Conservation (phyloP, 163 green algal species). For the Chloromonas sp. region DNA sequence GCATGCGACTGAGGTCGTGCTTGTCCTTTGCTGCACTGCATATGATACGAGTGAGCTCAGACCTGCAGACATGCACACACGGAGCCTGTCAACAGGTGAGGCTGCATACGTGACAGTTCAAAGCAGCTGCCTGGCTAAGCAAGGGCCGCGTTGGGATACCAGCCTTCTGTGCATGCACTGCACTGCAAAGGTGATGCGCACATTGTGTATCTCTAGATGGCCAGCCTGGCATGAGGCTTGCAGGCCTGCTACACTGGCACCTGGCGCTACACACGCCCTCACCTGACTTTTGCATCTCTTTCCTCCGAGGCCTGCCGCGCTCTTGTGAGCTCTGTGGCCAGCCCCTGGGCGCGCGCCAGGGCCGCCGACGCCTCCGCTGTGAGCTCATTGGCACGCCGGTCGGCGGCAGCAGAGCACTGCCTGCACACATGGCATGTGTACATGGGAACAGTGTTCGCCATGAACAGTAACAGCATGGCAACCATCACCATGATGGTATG, state of each 20-base stretch:
- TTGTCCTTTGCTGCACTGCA: slow-evolving; percentile 10
- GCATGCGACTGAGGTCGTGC: slow-evolving; percentile 13
- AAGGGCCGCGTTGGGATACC: too few relatives aligned
- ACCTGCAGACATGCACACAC: slow-evolving; percentile 2
- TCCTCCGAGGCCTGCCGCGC: not conserved
- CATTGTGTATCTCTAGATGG: too few relatives aligned
- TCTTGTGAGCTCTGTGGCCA: not conserved
- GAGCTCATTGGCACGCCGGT: not conserved
- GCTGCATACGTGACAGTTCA: not conserved
- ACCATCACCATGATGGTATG: too few relatives aligned
- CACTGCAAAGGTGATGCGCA: too few relatives aligned
- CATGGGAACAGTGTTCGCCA: not conserved
- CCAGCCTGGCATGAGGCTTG: too few relatives aligned
- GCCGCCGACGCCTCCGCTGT: slow-evolving; percentile 8
- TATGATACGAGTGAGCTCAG: slow-evolving; percentile 15
- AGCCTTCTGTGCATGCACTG: too few relatives aligned
- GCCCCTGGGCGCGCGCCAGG: slow-evolving; percentile 6
- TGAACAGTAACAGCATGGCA: too few relatives aligned
- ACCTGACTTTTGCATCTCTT: slow-evolving; percentile 3
- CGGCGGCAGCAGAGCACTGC: not conserved
- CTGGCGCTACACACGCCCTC: not conserved
- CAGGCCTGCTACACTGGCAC: too few relatives aligned
- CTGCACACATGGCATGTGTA: not conserved
- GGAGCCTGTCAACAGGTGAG: not conserved
- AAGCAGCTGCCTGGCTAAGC: too few relatives aligned